phyloP scores from a whole-genome alignment of 331 rosid genomes.

The Arachis monticola region DNA sequence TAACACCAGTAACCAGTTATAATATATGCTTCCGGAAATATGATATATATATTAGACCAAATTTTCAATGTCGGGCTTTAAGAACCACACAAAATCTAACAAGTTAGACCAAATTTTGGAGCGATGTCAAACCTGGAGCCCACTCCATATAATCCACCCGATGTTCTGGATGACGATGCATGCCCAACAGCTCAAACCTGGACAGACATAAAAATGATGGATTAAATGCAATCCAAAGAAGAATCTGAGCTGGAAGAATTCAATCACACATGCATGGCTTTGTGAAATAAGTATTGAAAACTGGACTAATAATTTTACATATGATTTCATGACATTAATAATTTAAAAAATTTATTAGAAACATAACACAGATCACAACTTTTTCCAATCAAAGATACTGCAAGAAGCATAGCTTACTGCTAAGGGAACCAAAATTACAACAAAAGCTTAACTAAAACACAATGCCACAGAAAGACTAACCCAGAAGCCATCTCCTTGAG shows the following conservation, averaged over 20 bases:
- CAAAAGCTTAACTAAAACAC: constrained; percentile 24
- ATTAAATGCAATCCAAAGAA: constrained; percentile 27
- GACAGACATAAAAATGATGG: constrained; percentile 37
- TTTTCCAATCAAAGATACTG: constrained; percentile 17
- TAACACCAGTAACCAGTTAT: not conserved
- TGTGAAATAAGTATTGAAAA: constrained; percentile 3
- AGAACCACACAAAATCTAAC: constrained; percentile 28
- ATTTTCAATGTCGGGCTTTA: constrained; percentile 1
- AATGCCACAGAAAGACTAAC: constrained; percentile 54
- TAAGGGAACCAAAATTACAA: not conserved
- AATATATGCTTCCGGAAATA: constrained; percentile 1
- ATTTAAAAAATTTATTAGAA: constrained; percentile 29
- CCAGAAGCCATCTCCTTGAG: constrained; percentile 85
- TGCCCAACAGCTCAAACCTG: constrained; percentile 85
- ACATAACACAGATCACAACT: constrained; percentile 7
- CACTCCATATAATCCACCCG: constrained; percentile 96
- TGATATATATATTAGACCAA: constrained; percentile 26
- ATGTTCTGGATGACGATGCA: constrained; percentile 98
- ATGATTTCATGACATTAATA: constrained; percentile 13
- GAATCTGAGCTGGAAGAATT: constrained; percentile 20
- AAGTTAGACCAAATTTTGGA: constrained; percentile 13
- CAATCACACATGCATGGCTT: constrained; percentile 2
- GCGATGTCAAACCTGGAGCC: constrained; percentile 90
- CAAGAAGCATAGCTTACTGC: constrained; percentile 14
- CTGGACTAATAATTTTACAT: not conserved